Percentiles rank a stretch among this genome's conserved stretches.
These are phyloP conservation scores for Drechslera avenae DNA, from an alignment of 2,329 filamentous ascomycete species.

Conservation along the genomic window DNA sequence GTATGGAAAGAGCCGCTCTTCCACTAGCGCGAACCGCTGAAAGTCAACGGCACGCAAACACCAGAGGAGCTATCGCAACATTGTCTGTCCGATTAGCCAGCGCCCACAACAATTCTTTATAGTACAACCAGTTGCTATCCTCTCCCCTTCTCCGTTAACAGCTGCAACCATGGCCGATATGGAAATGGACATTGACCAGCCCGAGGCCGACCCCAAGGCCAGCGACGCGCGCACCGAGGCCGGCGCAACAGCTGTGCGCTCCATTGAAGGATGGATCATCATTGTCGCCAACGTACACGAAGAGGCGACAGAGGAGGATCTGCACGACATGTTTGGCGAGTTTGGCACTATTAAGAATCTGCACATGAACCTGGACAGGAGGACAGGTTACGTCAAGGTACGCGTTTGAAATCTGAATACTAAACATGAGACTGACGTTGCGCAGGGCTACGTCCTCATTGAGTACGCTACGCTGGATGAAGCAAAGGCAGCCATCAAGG, in stretches of 20 bases:
- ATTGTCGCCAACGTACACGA: slow-evolving; percentile 87
- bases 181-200: slow-evolving; percentile 53
- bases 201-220: slow-evolving; percentile 57
- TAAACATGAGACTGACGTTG: slow-evolving; percentile 7
- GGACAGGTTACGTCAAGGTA: slow-evolving; percentile 88
- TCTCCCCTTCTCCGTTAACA: slow-evolving; percentile 10
- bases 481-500: slow-evolving; percentile 80
- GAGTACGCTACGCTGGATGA: slow-evolving; percentile 81
- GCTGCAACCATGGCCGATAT: slow-evolving; percentile 50
- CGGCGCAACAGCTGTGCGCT: slow-evolving; percentile 80
- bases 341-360: slow-evolving; percentile 87
- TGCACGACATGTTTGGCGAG: slow-evolving; percentile 81
- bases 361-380: slow-evolving; percentile 79
- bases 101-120: neutral
- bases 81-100: neutral
- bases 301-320: slow-evolving; percentile 80
- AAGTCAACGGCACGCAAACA: slow-evolving; percentile 7
- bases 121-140: slow-evolving; percentile 8
- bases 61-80: slow-evolving; percentile 13
- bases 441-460: slow-evolving; percentile 80
- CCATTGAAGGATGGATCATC: slow-evolving; percentile 88
- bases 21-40: slow-evolving; percentile 10
- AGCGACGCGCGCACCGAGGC: slow-evolving; percentile 72
- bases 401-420: neutral
- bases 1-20: slow-evolving; percentile 5